Evolutionary conservation across 2,329 filamentous ascomycete species (phyloP), one percentile per base, ranked within the genome.

Genomic region (Leptographium galeiforme): DNA sequence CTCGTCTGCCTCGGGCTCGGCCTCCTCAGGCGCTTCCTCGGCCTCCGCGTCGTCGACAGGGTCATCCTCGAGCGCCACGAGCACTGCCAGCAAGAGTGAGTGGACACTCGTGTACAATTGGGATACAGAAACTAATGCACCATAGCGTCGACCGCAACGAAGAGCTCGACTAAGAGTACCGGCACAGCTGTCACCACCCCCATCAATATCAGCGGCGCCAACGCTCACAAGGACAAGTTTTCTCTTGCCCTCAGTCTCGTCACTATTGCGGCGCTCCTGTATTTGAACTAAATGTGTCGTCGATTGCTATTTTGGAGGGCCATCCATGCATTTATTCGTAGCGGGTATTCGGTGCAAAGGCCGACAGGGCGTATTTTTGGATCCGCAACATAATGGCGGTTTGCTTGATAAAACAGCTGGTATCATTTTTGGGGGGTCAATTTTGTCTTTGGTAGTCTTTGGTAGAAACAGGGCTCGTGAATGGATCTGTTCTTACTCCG

Each of bases 211-310:
- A 64, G 63, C 61, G 61, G 62, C 57, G 67, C 68, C 62, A 60
- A 62, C 64, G 64, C 67, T 63, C 62, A 64, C 60, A 63, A 66
- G 58, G 62, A 66, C 56, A 62, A 66, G 56, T 71, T 68, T 19
- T 66, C 69, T n/a, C 63, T 71, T 44, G 69, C 68, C 44, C 62
- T 72, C 34, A 62, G 71, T 57, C 61, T 70, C 38, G 63, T 68
- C 46, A 65, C 69, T 39, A 62, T 68, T 43, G 69, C 67, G 51
- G 65, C 67, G 51, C 65, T 72, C 57, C 55, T 70, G 58, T 69
- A 70, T 67, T 68, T 71, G 58, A 68, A 71, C 65, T 72, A 68
- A 63, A 25, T 25, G 25, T 25, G 25, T 25, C 5, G 25, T 3
- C 5, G 5, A 25, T 25, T 25, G 25, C 25, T 25, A 25, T 25